Evolutionary conservation across 192 early-diverging fungal species (phyloP).

Genomic region (Gryganskiella cystojenkinii): DNA sequence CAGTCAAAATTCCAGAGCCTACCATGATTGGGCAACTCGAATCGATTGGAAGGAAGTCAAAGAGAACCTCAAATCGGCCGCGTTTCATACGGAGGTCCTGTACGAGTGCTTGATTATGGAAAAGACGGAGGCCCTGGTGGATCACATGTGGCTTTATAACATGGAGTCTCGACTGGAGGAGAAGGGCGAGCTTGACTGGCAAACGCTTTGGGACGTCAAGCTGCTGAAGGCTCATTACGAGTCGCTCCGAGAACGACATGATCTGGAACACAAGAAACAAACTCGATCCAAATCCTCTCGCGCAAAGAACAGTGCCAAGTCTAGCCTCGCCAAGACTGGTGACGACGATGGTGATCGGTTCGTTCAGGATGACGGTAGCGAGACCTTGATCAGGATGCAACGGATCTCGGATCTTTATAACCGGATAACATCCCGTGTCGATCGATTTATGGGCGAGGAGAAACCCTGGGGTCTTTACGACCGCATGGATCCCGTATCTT

Average conservation of each 20-base stretch:
- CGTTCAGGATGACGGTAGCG: conserved; percentile 35
- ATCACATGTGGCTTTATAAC: conserved; percentile 58
- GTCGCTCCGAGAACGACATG: conserved; percentile 10
- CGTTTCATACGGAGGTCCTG: conserved; percentile 55
- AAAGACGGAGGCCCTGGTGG: conserved; percentile 58
- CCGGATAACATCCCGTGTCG: conserved; percentile 30
- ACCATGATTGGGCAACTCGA: conserved; percentile 5
- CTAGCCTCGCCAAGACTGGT: background rate
- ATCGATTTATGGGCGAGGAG: conserved; percentile 11
- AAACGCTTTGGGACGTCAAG: conserved; percentile 33
- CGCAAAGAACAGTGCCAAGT: background rate
- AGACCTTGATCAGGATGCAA: conserved; percentile 35
- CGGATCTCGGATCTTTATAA: conserved; percentile 28
- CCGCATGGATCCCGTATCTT: background rate
- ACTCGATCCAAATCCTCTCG: background rate
- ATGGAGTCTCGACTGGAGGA: conserved; percentile 26
- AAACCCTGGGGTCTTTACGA: background rate
- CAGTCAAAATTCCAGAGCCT: background rate
- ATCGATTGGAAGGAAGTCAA: conserved; percentile 27
- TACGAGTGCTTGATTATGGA: conserved; percentile 65
- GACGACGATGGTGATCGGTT: conserved; percentile 8
- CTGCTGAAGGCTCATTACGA: conserved; percentile 40
- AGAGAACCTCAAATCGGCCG: conserved; percentile 41
- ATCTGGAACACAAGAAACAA: background rate
- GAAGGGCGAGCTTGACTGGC: conserved; percentile 18